phyloP scores from a whole-genome alignment of 2,329 filamentous ascomycete species.

The Eutypella sp. region DNA sequence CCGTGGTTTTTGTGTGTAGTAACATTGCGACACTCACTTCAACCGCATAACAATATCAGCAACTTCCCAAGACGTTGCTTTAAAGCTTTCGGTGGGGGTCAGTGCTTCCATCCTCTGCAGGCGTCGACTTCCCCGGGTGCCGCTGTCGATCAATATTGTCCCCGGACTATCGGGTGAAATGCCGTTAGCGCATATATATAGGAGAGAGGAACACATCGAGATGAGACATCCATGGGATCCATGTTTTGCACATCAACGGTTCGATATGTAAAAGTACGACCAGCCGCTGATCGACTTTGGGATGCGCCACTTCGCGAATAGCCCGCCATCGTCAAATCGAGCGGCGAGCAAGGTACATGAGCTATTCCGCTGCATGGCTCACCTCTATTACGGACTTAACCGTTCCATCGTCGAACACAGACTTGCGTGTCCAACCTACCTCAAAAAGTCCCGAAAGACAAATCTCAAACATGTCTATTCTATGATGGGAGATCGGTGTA shows the following conservation, averaged over 20 bases:
- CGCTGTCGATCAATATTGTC: conserved; percentile 7
- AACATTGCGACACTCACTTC: too few relatives aligned
- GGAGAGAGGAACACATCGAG: background rate
- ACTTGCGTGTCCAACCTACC: too few relatives aligned
- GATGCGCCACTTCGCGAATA: background rate
- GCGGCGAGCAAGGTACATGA: too few relatives aligned
- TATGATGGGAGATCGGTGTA: too few relatives aligned
- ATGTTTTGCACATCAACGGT: background rate
- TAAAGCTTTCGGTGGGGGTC: background rate
- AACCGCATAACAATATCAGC: background rate
- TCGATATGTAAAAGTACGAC: background rate
- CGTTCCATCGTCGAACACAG: too few relatives aligned
- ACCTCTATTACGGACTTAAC: too few relatives aligned
- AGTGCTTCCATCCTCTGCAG: background rate
- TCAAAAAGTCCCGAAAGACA: too few relatives aligned
- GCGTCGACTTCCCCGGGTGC: conserved; percentile 2
- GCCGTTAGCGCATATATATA: conserved; percentile 1
- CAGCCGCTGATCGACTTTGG: background rate
- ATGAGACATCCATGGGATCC: background rate
- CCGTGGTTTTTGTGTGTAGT: too few relatives aligned
- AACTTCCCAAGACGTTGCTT: background rate
- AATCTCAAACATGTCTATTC: too few relatives aligned
- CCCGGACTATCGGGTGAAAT: conserved; percentile 12
- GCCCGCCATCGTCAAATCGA: too few relatives aligned
- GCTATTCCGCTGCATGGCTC: too few relatives aligned